These are phyloP conservation scores for Albophoma yamanashiensis DNA, from an alignment of 2,329 filamentous ascomycete species.

Conservation along the genomic window DNA sequence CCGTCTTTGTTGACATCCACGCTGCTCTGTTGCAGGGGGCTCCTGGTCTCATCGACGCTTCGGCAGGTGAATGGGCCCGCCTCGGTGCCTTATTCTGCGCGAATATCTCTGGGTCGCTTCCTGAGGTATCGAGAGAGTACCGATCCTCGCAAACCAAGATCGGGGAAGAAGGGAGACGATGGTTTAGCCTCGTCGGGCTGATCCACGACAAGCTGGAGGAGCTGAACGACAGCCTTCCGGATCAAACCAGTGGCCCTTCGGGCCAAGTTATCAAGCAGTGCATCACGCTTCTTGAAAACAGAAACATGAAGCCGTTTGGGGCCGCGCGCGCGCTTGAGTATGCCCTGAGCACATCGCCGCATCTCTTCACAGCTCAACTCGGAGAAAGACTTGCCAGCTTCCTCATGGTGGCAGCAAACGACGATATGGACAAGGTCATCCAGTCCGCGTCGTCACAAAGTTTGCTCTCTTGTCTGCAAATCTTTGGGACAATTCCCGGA, in stretches of 20 bases:
- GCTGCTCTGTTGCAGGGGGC: constrained; percentile 29
- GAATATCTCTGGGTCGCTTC: constrained; percentile 62
- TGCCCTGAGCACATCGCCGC: constrained; percentile 24
- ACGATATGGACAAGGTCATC: constrained; percentile 48
- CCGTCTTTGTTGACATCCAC: constrained; percentile 36
- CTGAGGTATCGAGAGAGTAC: constrained; percentile 73
- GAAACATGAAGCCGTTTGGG: constrained; percentile 48
- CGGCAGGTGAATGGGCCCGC: constrained; percentile 50
- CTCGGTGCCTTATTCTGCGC: constrained; percentile 53
- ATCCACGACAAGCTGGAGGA: constrained; percentile 25
- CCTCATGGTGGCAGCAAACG: constrained; percentile 38
- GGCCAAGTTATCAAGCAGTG: constrained; percentile 19
- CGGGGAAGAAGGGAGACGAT: constrained; percentile 54
- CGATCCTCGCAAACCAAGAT: constrained; percentile 60
- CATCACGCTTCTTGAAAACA: constrained; percentile 31
- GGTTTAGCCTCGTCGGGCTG: constrained; percentile 47
- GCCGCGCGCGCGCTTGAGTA: constrained; percentile 36
- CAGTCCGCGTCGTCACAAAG: constrained; percentile 57
- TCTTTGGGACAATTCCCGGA: constrained; percentile 34
- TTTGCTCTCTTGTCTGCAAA: constrained; percentile 54
- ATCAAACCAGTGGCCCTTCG: constrained; percentile 20
- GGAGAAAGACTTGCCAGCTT: constrained; percentile 27
- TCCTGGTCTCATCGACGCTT: constrained; percentile 32
- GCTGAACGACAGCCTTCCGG: constrained; percentile 9
- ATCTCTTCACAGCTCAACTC: constrained; percentile 26